These are phyloP conservation scores for Kokia cookei DNA, from an alignment of 441 rosid species.

Conservation along the genomic window DNA sequence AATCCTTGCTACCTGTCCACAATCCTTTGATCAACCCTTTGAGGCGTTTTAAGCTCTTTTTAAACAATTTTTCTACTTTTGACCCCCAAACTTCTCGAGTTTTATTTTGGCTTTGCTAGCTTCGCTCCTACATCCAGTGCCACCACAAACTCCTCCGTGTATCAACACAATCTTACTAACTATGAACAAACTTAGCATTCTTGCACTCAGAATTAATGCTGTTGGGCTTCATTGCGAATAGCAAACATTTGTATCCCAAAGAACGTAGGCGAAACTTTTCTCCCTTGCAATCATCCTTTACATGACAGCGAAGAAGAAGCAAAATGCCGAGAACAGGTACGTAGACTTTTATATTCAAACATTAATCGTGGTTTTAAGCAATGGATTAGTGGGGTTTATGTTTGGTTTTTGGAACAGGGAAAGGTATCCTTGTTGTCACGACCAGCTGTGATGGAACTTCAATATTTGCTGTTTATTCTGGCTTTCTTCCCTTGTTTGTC, in stretches of 20 bases:
- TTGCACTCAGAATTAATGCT: slow-evolving; percentile 48
- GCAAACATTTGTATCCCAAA: slow-evolving; percentile 55
- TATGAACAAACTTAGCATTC: not conserved
- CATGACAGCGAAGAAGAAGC: slow-evolving; percentile 30
- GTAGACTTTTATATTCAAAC: too few species aligned
- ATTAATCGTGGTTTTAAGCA: too few species aligned
- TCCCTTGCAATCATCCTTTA: slow-evolving; percentile 41
- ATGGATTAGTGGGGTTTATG: not conserved
- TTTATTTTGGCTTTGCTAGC: too few species aligned
- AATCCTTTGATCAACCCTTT: too few species aligned
- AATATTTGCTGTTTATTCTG: slow-evolving; percentile 47
- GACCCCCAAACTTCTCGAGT: too few species aligned
- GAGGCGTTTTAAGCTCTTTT: too few species aligned
- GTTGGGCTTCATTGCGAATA: slow-evolving; percentile 61
- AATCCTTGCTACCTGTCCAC: too few species aligned
- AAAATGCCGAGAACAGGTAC: slow-evolving; percentile 36
- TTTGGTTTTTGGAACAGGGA: slow-evolving; percentile 27
- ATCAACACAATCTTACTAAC: too few species aligned
- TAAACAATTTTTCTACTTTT: too few species aligned
- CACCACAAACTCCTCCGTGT: too few species aligned
- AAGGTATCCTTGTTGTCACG: slow-evolving; percentile 44
- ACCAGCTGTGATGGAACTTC: slow-evolving; percentile 43
- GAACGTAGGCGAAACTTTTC: slow-evolving; percentile 38
- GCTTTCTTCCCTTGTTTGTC: slow-evolving; percentile 49
- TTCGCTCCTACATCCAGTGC: too few species aligned